phyloP scores from a whole-genome alignment of 768 basidiomycete genomes.

The Termitomyces bulborhizus region DNA sequence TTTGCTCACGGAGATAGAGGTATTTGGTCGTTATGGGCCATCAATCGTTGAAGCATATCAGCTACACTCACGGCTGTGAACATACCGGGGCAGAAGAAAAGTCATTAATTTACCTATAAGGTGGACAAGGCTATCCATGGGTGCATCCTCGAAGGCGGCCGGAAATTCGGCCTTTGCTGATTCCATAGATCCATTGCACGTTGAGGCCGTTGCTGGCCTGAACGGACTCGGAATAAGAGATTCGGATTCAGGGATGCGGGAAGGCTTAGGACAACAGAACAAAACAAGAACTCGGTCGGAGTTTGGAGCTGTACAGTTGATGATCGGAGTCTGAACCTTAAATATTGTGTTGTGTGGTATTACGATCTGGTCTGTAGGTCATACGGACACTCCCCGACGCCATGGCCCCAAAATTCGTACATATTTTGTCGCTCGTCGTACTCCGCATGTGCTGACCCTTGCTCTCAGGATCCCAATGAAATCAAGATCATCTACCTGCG shows the following conservation, averaged over 20 bases:
- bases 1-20: slow-evolving; percentile 73
- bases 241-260: slow-evolving; percentile 6
- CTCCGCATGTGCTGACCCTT: slow-evolving; percentile 2
- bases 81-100: not conserved
- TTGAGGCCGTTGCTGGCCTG: slow-evolving; percentile 24
- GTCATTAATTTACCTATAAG: slow-evolving; percentile 66
- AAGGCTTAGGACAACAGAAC: slow-evolving; percentile 25
- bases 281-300: slow-evolving; percentile 24
- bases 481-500: slow-evolving; percentile 99
- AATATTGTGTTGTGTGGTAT: slow-evolving; percentile 15
- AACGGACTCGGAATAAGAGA: not conserved
- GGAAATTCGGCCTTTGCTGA: slow-evolving; percentile 75
- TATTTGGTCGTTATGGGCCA: slow-evolving; percentile 94
- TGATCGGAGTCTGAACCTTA: slow-evolving; percentile 51
- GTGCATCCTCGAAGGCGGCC: slow-evolving; percentile 76
- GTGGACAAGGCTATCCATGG: slow-evolving; percentile 76
- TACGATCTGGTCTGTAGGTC: slow-evolving; percentile 13
- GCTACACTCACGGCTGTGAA: slow-evolving; percentile 40
- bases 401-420: slow-evolving; percentile 81
- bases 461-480: slow-evolving; percentile 84
- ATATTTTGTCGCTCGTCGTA: slow-evolving; percentile 15
- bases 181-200: slow-evolving; percentile 85
- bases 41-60: slow-evolving; percentile 94
- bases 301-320: slow-evolving; percentile 49
- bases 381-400: slow-evolving; percentile 23